Evolutionary conservation across 371 early-diverging fungal genomes (phyloP).

Genomic region (Pancytospora philotis): DNA sequence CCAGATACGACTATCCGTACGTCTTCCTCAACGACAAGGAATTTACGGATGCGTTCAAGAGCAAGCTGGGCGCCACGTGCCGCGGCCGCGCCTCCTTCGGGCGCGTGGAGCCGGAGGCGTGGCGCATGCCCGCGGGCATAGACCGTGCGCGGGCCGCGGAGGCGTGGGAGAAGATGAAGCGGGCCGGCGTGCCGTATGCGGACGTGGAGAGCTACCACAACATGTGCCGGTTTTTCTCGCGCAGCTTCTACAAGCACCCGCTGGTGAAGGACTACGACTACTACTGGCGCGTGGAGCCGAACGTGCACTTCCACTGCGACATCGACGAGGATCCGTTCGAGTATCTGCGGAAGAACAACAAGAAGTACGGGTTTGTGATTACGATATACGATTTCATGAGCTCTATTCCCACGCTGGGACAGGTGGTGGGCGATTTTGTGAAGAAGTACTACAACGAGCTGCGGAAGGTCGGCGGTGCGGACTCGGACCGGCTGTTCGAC

Average conservation of each 20-base stretch:
- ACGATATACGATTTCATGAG: constrained; percentile 65
- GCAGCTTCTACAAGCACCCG: constrained; percentile 73
- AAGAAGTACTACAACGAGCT: constrained; percentile 25
- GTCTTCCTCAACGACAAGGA: constrained; percentile 65
- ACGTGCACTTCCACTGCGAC: constrained; percentile 70
- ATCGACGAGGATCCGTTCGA: constrained; percentile 73
- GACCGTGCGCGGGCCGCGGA: constrained; percentile 64
- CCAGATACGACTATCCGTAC: constrained; percentile 70
- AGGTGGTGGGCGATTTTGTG: constrained; percentile 61
- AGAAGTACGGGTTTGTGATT: constrained; percentile 70
- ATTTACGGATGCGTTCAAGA: constrained; percentile 68
- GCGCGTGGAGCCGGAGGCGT: constrained; percentile 65
- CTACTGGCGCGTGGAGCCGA: constrained; percentile 91
- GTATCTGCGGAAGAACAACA: constrained; percentile 64
- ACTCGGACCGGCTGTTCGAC: constrained; percentile 37
- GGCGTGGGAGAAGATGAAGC: constrained; percentile 62
- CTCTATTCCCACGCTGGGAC: constrained; percentile 73
- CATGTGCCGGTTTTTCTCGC: constrained; percentile 82
- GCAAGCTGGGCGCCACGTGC: constrained; percentile 57
- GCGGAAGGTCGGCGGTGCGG: background rate
- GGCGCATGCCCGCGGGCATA: constrained; percentile 72
- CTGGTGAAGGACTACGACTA: constrained; percentile 68
- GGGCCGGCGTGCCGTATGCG: constrained; percentile 68
- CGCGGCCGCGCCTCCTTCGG: constrained; percentile 62
- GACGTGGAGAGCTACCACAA: constrained; percentile 71